phyloP scores from a whole-genome alignment of 257 asterid genomes.

The Forsythia viridissima region DNA sequence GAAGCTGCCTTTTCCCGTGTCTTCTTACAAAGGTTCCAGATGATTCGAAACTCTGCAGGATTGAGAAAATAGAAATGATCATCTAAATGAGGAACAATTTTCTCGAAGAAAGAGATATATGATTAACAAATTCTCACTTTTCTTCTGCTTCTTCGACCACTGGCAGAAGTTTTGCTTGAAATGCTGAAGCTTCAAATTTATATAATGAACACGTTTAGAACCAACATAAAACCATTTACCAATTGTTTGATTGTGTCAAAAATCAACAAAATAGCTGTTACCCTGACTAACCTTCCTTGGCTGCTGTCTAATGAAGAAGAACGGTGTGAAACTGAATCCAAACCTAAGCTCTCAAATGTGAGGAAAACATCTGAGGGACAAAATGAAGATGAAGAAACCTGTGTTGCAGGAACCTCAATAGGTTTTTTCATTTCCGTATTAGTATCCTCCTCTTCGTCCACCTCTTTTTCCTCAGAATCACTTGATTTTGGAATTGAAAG shows the following conservation, averaged over 20 bases:
- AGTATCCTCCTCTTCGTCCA: constrained; percentile 38
- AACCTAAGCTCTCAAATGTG: constrained; percentile 76
- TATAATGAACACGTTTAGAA: constrained; percentile 24
- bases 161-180: constrained; percentile 50
- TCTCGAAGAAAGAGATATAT: background rate
- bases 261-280: constrained; percentile 10
- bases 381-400: constrained; percentile 58
- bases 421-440: constrained; percentile 28
- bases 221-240: constrained; percentile 11
- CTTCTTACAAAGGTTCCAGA: constrained; percentile 45
- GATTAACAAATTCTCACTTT: constrained; percentile 53
- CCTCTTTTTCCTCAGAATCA: constrained; percentile 47
- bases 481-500: constrained; percentile 38
- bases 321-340: constrained; percentile 35
- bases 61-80: constrained; percentile 19
- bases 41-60: constrained; percentile 67
- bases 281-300: constrained; percentile 57
- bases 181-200: constrained; percentile 41
- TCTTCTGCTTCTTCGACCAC: constrained; percentile 57
- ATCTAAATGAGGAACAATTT: constrained; percentile 13
- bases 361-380: constrained; percentile 69
- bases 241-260: background rate
- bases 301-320: constrained; percentile 60
- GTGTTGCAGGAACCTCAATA: constrained; percentile 34
- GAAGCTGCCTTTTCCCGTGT: constrained; percentile 52